Percentiles rank a stretch among this genome's conserved stretches.
phyloP scores from a whole-genome alignment of 2,329 filamentous ascomycete genomes.

The Trichoderma sp. region DNA sequence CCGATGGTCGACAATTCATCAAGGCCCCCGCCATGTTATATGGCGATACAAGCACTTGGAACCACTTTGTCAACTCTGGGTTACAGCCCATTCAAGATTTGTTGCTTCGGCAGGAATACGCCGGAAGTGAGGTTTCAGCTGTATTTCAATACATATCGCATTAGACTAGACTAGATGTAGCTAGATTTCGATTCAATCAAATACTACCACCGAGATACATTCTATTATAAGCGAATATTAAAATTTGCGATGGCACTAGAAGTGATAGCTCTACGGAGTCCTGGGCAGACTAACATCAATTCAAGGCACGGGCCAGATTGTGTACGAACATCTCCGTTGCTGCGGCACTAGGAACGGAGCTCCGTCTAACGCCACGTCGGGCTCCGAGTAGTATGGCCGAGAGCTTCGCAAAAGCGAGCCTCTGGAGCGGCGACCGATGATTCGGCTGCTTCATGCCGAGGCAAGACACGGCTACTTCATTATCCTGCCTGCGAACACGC shows the following conservation, averaged over 20 bases:
- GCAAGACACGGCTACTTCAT: constrained; percentile 1
- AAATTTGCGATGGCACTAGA: background rate
- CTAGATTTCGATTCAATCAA: background rate
- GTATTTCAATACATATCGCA: constrained; percentile 99
- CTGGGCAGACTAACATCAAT: background rate
- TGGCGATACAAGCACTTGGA: constrained; percentile 98
- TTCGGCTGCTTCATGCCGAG: constrained; percentile 12
- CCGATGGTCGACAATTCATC: constrained; percentile 80
- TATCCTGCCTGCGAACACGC: background rate
- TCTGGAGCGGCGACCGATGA: constrained; percentile 13
- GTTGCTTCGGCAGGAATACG: constrained; percentile 79
- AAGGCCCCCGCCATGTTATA: constrained; percentile 96
- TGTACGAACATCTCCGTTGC: background rate
- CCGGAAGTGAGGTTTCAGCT: constrained; percentile 77
- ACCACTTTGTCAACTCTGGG: constrained; percentile 84
- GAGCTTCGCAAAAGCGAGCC: constrained; percentile 20
- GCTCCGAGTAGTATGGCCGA: constrained; percentile 17
- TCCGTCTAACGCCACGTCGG: constrained; percentile 1
- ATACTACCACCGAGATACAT: background rate
- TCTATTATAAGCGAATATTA: background rate
- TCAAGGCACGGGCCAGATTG: background rate
- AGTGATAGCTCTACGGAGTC: background rate
- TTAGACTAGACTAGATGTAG: constrained; percentile 27
- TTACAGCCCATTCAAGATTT: constrained; percentile 86
- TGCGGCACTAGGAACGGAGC: background rate